Evolutionary conservation across 192 early-diverging fungal genomes (phyloP), one percentile per base, ranked within the genome.

Genomic region (Linderina pennispora): DNA sequence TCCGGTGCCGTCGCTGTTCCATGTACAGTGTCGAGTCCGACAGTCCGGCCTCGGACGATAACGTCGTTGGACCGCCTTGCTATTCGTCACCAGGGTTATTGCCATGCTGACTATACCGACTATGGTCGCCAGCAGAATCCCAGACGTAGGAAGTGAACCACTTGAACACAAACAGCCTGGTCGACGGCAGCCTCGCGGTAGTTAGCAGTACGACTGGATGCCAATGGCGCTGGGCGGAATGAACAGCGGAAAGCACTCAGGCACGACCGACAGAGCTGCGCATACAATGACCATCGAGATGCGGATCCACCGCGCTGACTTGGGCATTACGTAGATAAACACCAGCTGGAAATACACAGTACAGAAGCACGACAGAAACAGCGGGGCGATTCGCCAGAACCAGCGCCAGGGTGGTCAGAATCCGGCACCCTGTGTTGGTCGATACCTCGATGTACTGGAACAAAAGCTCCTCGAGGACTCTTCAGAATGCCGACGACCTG

Each of bases 281-380:
- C 49, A 34, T 7, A 23, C 44, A 1, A 32, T 4, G 0, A 35
- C 32, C 19, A 60, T 9, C 16, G 35, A 1, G 1, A 48, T 9
- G 0, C 41, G 43, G 0, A 49, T 57, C 43, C 48, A 47, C 17
- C 22, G 39, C 20, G 28, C 20, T 13, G 15, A 37, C 19, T 59
- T 15, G 3, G 43, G 45, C 3, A 57, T 37, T 1, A 56, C 45
- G 41, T 61, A 40, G 9, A 68, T 24, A 9, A 68, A 32, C 5
- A 61, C 50, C 1, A 49, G 32, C 28, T 68, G 65, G 42, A 68
- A 61, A 45, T 68, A 68, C 1, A 60, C 33, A 4, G 61, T 60
- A 18, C 53, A 50, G 22, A 55, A 51, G 3, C 60, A 57, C 3
- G 65, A 68, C 3, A 68, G 40, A 2, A 52, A 36, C 11, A 68